Base-by-base conservation (phyloP, 2,329 filamentous ascomycete genomes). In the Thelonectria rubi region DNA sequence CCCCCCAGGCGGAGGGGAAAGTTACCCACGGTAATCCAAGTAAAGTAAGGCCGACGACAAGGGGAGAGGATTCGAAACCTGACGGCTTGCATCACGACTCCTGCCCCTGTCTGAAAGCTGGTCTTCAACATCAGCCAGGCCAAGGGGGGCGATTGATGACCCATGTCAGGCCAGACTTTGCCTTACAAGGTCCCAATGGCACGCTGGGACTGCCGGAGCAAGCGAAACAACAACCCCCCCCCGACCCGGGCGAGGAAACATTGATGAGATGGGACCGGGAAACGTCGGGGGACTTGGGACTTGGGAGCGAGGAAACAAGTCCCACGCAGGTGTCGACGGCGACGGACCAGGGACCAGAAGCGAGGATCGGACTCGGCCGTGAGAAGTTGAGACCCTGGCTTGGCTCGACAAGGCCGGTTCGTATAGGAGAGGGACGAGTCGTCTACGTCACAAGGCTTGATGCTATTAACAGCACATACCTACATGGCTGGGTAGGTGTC, bases 11-110 rank as follows among this genome's bases (percentile, higher is more conserved):
- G n/a, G n/a, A n/a, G 26, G 30, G 17, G 26, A 45, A 37, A 26
- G 21, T 46, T 17, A 55, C 51, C 52, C 52, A 56, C 58, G 51
- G 58, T 26, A 52, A 60, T 4, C 52, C 47, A 42, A 52, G 39
- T 24, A 12, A 17, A 32, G 46, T 32, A 46, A 47, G 46, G 32
- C 17, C 24, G 37, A 17, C 14, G 32, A 34, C 32, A 15, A 14
- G 20, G 20, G 15, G 15, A 20, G 21, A 52, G 47, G 32, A 52
- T 17, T 17, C 48, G 24, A 24, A 37, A 21, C 52, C 37, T 14
- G 30, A 39, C 46, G 37, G 40, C 32, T 32, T 17, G 9, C 32
- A 52, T 55, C 21, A n/a, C 24, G 14, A 48, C 15, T 50, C 47
- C 11, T 21, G 37, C 40, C 47, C 52, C 42, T 52, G 57, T 20